Base-by-base conservation (phyloP, 495 filamentous ascomycete genomes). In the Penicillium macrosclerotiorum region DNA sequence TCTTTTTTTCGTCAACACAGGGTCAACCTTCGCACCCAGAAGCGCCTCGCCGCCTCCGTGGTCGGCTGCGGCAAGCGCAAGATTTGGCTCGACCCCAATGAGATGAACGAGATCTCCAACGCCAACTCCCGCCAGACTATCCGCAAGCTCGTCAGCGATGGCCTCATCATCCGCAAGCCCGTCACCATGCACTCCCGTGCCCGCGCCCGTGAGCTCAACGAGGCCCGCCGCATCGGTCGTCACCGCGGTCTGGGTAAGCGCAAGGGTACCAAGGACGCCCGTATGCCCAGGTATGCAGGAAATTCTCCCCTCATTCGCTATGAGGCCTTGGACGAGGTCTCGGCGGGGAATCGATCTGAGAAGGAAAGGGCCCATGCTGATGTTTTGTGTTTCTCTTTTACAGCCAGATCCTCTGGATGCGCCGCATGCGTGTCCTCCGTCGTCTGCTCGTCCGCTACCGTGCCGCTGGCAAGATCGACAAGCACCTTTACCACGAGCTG, bases 1-100 rank as follows among this genome's bases (percentile, higher is more conserved):
- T 46, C 51, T 56, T 63, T 61, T 62, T 63, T 53, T 49, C 42
- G 36, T 42, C 47, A 22, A 29, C 43, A 60, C 69, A 98, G 93
- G 94, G 91, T 96, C 83, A 98, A 97, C 73, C 90, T 98, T 71
- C 85, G 85, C 73, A 98, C 93, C 66, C 93, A 99, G 83, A 99
- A 99, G 85, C 92, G 94, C 77, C 92, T 98, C 64, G 94, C 93
- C 68, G 89, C 93, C 68, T 89, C 91, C 73, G 93, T 98, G 67
- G 85, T 92, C 71, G 90, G 90, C 79, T 93, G 89, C 81, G 93
- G 93, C 73, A 86, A 97, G 85, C 86, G 91, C 82, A 97, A 97
- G 86, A 93, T 99, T 80, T 99, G 93, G 93, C 90, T 99, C 71
- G 93, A 99, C 79, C 93, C 93, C 73, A 97, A 94, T 76, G 93